These are phyloP conservation scores for Echinochloa phyllopogon DNA, from an alignment of 176 grass and related monocot species.

Conservation along the genomic window DNA sequence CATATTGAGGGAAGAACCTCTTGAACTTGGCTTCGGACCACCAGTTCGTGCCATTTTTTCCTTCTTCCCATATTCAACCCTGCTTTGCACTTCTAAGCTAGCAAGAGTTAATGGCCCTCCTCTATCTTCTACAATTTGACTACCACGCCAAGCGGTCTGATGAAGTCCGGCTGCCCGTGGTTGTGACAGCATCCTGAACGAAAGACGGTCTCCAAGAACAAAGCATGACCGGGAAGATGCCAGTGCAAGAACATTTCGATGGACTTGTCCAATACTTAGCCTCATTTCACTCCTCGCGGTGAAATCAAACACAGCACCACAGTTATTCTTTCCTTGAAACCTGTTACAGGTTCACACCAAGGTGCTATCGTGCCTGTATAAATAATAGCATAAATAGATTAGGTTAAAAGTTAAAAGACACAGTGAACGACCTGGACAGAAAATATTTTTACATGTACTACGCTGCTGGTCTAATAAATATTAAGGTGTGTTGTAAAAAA, in stretches of 20 bases:
- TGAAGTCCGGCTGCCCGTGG: constrained; percentile 48
- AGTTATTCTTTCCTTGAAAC: constrained; percentile 8
- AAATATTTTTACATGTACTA: neutral
- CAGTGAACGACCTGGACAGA: neutral
- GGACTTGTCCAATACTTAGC: constrained; percentile 56
- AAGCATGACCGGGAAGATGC: constrained; percentile 70
- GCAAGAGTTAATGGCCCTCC: constrained; percentile 55
- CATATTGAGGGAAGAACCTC: constrained; percentile 24
- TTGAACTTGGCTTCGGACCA: constrained; percentile 48
- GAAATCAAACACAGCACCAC: neutral
- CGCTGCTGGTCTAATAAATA: neutral
- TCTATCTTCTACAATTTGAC: constrained; percentile 33
- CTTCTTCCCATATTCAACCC: constrained; percentile 51
- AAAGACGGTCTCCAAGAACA: constrained; percentile 51
- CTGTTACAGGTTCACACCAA: constrained; percentile 9
- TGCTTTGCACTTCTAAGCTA: constrained; percentile 62
- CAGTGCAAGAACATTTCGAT: constrained; percentile 70
- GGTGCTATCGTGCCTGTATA: neutral
- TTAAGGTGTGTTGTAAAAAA: too few relatives aligned
- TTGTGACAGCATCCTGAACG: constrained; percentile 54
- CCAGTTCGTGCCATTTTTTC: constrained; percentile 47
- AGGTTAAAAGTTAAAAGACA: neutral
- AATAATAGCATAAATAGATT: constrained; percentile 20
- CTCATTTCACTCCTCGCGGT: constrained; percentile 45
- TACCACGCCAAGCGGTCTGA: constrained; percentile 44